Evolutionary conservation across 257 asterid genomes (phyloP), one percentile per base, ranked within the genome.

Genomic region (Solanum bukasovii): DNA sequence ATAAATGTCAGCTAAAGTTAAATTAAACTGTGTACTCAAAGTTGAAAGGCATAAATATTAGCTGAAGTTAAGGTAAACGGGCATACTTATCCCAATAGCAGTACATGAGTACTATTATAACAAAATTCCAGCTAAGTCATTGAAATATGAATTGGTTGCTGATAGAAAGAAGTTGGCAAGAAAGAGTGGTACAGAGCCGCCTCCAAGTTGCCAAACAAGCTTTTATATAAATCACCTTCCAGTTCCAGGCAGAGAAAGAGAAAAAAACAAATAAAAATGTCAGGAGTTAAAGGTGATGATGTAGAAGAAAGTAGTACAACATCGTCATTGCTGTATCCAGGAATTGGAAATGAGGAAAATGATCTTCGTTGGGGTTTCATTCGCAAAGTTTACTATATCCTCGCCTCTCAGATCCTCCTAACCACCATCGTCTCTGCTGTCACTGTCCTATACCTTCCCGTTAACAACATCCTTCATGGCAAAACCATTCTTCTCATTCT

Each of bases 341-440:
- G 99, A 33, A 94, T 96, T 89, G 96, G 97, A 13, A 84, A 89
- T 89, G 98, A 95, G 33, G 99, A 97, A 93, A 97, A 96, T 88
- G 95, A 92, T 90, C 94, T 96, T 79, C 97, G 99, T 85, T 97
- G 99, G 99, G 98, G 97, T 21, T 97, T 97, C 91, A 94, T 97
- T 25, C 98, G 98, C 91, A 97, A 97, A 88, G 99, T 97, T 13
- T 97, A 97, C 88, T 97, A 96, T 20, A 94, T 96, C 52, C 89
- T 97, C 86, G 84, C 99, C 87, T 94, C 96, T 31, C 99, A 97
- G 95, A 93, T 96, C 96, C 86, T 96, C 82, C 88, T 92, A 72
- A 92, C 94, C 88, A 92, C 94, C 84, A 23, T 70, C 84, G 92
- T 94, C 61, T 96, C 99, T 74, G 95, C 98, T n/a, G 83, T 88